These are phyloP conservation scores for Lactarius deliciosus DNA, from an alignment of 768 basidiomycete genomes.

Conservation along the genomic window DNA sequence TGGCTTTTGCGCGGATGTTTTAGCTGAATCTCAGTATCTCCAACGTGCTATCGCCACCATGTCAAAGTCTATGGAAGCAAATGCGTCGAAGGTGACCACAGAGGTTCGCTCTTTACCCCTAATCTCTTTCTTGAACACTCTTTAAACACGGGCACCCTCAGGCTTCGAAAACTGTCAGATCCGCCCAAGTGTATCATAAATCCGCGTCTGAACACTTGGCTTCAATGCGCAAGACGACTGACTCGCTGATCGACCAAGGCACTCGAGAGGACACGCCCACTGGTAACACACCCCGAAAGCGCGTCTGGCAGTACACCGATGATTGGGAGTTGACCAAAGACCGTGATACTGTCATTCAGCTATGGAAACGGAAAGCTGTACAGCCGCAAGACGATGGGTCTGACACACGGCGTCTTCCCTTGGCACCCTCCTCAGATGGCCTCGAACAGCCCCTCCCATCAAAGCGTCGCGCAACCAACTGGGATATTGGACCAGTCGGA, in stretches of 20 bases:
- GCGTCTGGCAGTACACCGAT: slow-evolving; percentile 65
- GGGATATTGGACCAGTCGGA: slow-evolving; percentile 11
- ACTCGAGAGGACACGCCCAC: slow-evolving; percentile 63
- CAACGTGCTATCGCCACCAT: slow-evolving; percentile 52
- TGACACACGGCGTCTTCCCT: slow-evolving; percentile 32
- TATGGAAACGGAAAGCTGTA: slow-evolving; percentile 41
- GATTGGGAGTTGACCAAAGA: slow-evolving; percentile 69
- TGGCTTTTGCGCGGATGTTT: slow-evolving; percentile 47
- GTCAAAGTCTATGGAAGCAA: slow-evolving; percentile 48
- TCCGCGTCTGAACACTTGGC: slow-evolving; percentile 46
- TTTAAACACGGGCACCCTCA: slow-evolving; percentile 31
- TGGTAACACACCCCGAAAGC: slow-evolving; percentile 76
- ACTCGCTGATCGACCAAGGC: slow-evolving; percentile 55
- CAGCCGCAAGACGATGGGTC: slow-evolving; percentile 33
- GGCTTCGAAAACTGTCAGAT: slow-evolving; percentile 44
- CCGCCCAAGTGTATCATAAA: slow-evolving; percentile 46
- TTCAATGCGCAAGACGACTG: slow-evolving; percentile 50
- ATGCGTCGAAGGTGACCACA: slow-evolving; percentile 44
- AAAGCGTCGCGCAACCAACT: slow-evolving; percentile 2
- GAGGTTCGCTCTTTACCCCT: slow-evolving; percentile 46
- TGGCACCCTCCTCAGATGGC: slow-evolving; percentile 2
- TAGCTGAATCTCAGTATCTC: slow-evolving; percentile 51
- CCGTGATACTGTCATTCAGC: slow-evolving; percentile 58
- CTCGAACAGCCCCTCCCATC: slow-evolving; percentile 1
- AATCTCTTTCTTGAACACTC: slow-evolving; percentile 7